Evolutionary conservation across 495 filamentous ascomycete genomes (phyloP), one percentile per base, ranked within the genome.

Genomic region (Lasiosphaeria ovina): DNA sequence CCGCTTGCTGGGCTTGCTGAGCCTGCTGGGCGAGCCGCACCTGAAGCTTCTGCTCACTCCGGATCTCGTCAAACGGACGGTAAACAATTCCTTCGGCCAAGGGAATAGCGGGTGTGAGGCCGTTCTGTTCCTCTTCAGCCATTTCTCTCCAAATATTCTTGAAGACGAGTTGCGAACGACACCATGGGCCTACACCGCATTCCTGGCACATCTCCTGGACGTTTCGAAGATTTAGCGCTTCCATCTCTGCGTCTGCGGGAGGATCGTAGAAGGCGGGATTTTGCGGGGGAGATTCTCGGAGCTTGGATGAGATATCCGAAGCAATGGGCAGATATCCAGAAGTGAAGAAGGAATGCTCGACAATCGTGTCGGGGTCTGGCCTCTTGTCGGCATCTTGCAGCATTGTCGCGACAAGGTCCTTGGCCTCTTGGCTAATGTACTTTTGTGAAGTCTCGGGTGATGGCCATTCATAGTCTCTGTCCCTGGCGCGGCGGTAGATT

Each of bases 281-380:
- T 6, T 77, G 71, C 0, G 82, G 82, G n/a, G 79, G 66, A 12
- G 60, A 62, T 8, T 84, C 81, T 12, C 80, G 77, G 16, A 84
- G 70, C 48, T 78, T 77, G 31, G 71, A 71, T 9, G 76, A 79
- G 31, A 84, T 83, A 48, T 84, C 80, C 54, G 76, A 65, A 3
- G 75, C 48, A 6, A 67, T 65, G 1, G 85, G 84, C 66, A 88
- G 74, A 67, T 81, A 86, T 3, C 85, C 85, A 10, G 77, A 75
- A 50, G 83, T 85, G 74, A 96, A 94, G 71, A 94, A 96, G 11
- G 82, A 76, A 69, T 94, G 91, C 55, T 90, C 85, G 12, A 93
- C 90, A 68, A 94, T 89, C 6, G 86, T 84, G 66, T 95, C 91
- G 0, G 90, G 85, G 54, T 89, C 86, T 3, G 90, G 90, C 32